Evolutionary conservation across 768 basidiomycete species (phyloP), one percentile per base, ranked within the genome.

Genomic region (Pleurotus salmoneostramineus): DNA sequence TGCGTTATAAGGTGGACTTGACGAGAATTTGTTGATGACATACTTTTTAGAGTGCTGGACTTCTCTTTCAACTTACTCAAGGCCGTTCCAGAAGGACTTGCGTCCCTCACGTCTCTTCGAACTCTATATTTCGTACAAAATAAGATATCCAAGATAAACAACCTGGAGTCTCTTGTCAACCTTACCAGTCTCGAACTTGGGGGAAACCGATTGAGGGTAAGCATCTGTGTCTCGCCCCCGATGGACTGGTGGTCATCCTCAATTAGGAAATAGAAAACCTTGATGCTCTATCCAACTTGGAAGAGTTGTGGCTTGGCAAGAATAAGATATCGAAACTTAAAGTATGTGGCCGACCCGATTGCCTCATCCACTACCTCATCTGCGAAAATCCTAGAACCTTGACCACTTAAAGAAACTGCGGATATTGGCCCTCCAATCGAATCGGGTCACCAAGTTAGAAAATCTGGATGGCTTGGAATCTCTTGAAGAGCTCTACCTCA

Each of bases 91-190:
- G 84, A 88, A 44, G 73, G 78, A 5, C 69, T 95, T 10, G 69
- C 77, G 7, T 69, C 76, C 56, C 78, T 96, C 2, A 74, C 72
- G 3, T 79, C 83, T 3, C 77, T 99, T 34, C 74, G 80, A 37
- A 92, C 89, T 0, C 77, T 95, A 31, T 99, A 95, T 73, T 93
- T 99, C 64, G 93, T 99, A 4, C 97, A 99, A 72, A 98, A 99
- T 74, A 90, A 89, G 71, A 96, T 98, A 65, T 83, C 84, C 12
- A 83, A 81, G 61, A 93, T 99, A 57, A 78, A 79, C 5, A 82
- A 85, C 7, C 77, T 98, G 1, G 77, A 82, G 27, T 72, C 78
- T 37, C 77, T 76, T 17, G 63, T 60, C 12, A 84, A 82, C 0
- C 71, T 98, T 60, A 80, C 83, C 56, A 95, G 91, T 65, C 76